phyloP scores from a whole-genome alignment of 2,329 filamentous ascomycete species.

The Colletotrichum scovillei region DNA sequence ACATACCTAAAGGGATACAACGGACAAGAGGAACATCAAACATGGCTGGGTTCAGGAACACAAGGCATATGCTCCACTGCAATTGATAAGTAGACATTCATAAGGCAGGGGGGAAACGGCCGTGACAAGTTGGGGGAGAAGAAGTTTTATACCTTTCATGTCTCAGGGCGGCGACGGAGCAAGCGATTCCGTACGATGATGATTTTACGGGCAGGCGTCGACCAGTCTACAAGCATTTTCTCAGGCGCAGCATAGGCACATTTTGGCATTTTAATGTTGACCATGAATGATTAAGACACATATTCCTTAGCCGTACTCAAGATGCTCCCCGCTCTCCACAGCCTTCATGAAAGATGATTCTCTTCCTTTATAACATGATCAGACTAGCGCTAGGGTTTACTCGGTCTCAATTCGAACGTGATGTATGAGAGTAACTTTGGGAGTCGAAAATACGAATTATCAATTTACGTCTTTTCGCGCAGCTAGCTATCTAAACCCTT shows the following conservation, averaged over 20 bases:
- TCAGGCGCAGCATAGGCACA: conserved; percentile 17
- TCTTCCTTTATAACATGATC: not conserved
- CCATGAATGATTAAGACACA: conserved; percentile 2
- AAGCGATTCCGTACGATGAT: not conserved
- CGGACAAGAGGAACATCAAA: not conserved
- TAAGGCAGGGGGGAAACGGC: not conserved
- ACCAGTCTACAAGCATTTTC: not conserved
- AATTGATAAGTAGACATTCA: not conserved
- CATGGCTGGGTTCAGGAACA: not conserved
- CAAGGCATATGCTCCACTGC: not conserved
- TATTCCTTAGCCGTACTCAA: too few species aligned
- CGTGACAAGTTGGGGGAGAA: not conserved
- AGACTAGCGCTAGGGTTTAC: not conserved
- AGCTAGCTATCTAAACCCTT: not conserved
- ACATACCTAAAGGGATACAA: not conserved
- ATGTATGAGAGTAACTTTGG: not conserved
- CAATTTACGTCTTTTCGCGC: conserved; percentile 17
- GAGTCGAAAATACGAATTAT: conserved; percentile 5
- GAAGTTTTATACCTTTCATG: not conserved
- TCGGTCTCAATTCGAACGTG: not conserved
- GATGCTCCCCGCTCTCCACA: too few species aligned
- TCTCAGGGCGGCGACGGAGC: conserved; percentile 1
- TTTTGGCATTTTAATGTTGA: conserved; percentile 15
- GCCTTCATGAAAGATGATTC: not conserved
- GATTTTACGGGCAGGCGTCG: conserved; percentile 20